Evolutionary conservation across 495 filamentous ascomycete species (phyloP), one percentile per base, ranked within the genome.

Genomic region (Trichoderma virens): DNA sequence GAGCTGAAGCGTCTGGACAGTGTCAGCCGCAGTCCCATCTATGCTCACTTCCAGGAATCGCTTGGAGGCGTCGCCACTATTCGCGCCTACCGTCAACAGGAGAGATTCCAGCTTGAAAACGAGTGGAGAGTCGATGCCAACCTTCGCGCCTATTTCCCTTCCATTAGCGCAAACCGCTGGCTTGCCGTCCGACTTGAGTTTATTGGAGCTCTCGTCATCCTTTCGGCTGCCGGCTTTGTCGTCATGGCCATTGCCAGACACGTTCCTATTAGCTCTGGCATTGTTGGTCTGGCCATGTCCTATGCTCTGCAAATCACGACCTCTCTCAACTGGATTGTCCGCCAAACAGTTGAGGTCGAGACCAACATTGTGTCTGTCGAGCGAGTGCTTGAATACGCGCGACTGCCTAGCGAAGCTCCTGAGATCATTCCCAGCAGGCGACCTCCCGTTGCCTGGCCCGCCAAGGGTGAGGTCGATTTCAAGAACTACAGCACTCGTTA

Each of bases 361-460:
- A 98, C 94, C 41, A 99, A 99, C 76, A 98, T 98, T 66, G 93
- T 99, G 64, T 96, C 95, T 13, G 95, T 99, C 62, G 95, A 99
- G 83, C 88, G 95, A 65, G 91, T 98, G 47, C 87, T 98, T 65
- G 95, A 99, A 76, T 99, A 99, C 74, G 90, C 94, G 64, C 84
- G 84, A 66, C 84, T 98, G 66, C 94, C 94, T 32, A 94, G 90
- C 74, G 95, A 99, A 78, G 94, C 95, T 59, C 91, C 92, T 27
- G 95, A 99, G 69, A 89, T 97, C 65, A 90, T 99, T 65, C 89
- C 89, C 66, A 88, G 91, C 73, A 85, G 89, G 68, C 83, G 93
- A 61, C 93, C 95, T 64, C 85, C 90, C 27, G 88, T 90, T 67
- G 89, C 90, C 73, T 99, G 95, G 95, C 95, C 95, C 61, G 84